Evolutionary conservation across 2,329 filamentous ascomycete species (phyloP), one percentile per base, ranked within the genome.

Genomic region (Diaporthe ilicicola): DNA sequence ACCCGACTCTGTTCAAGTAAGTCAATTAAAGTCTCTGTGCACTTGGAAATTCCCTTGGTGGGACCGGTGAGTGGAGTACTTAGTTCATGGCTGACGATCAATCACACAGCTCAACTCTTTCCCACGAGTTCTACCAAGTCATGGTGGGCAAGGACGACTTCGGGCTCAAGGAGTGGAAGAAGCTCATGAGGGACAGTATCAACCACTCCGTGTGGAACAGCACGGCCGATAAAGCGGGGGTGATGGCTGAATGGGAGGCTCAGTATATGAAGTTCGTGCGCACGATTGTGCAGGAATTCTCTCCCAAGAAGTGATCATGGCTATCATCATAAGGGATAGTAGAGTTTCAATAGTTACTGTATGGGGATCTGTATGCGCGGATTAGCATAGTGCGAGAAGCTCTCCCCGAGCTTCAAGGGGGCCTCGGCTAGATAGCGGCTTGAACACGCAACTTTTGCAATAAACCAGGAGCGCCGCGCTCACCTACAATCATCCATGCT

Each of bases 121-220:
- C 55, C 39, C 42, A 61, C 9, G 37, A 61, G 22, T 61, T 61
- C 37, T 61, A 61, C 55, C 55, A 61, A n/a, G 37, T 61, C 55
- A 44, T 61, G 39, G 42, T 61, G 15, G 55, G 55, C 9, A 8
- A 32, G 8, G 15, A 19, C 3, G 9, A 29, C 3, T 61, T 46
- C 8, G 12, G 22, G 7, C 55, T 61, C 2, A 6, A 27, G 24
- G 6, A 29, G 2, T 61, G 55, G 55, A 61, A 44, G 42, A 44
- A 46, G 24, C 37, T 61, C 29, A 61, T 61, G 55, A 13, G 3
- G 10, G n/a, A 61, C 37, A 44, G 37, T 19, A 9, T 61, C 55
- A 32, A 24, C 12, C 39, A 61, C 2, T 29, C 55, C 15, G 37
- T 46, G 2, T 61, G 55, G 55, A 61, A 44, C 13, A 15, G 10